phyloP scores from a whole-genome alignment of 2,329 filamentous ascomycete genomes.

The Aspergillus pseudoviridinutans region DNA sequence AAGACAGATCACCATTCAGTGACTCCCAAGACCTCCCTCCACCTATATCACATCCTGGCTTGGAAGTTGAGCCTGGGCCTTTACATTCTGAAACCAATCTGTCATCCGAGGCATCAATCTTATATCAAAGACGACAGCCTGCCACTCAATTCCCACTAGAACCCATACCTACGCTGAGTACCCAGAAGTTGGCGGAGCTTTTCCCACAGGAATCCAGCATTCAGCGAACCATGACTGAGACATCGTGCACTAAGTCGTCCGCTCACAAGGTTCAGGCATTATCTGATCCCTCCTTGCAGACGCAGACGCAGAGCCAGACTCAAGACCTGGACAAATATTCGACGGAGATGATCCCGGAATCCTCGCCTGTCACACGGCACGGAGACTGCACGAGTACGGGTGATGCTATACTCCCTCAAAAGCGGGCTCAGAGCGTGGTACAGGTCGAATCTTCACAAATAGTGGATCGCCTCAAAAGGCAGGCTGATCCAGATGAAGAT shows the following conservation, averaged over 20 bases:
- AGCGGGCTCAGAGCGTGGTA: slow-evolving; percentile 26
- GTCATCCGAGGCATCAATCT: slow-evolving; percentile 35
- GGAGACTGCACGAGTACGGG: slow-evolving; percentile 8
- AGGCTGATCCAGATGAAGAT: slow-evolving; percentile 7
- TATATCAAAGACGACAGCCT: slow-evolving; percentile 32
- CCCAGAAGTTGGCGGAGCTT: slow-evolving; percentile 36
- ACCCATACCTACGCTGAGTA: slow-evolving; percentile 32
- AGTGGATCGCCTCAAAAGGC: slow-evolving; percentile 22
- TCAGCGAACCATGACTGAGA: slow-evolving; percentile 8
- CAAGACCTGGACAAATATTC: slow-evolving; percentile 18
- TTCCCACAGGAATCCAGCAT: slow-evolving; percentile 29
- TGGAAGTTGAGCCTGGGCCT: slow-evolving; percentile 21
- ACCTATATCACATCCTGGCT: slow-evolving; percentile 17
- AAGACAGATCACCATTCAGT: slow-evolving; percentile 12
- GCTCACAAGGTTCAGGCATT: not conserved
- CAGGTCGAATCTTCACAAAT: slow-evolving; percentile 42
- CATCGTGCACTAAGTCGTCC: slow-evolving; percentile 8
- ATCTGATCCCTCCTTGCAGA: slow-evolving; percentile 7
- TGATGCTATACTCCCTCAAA: slow-evolving; percentile 13
- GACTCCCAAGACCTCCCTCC: slow-evolving; percentile 33
- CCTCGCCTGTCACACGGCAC: slow-evolving; percentile 29
- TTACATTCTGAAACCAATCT: slow-evolving; percentile 24
- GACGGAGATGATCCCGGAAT: slow-evolving; percentile 37
- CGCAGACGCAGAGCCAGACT: slow-evolving; percentile 19
- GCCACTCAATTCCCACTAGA: slow-evolving; percentile 36